Conservation (phyloP, 1,284 basidiomycete genomes). For the Kwoniella shivajii region DNA sequence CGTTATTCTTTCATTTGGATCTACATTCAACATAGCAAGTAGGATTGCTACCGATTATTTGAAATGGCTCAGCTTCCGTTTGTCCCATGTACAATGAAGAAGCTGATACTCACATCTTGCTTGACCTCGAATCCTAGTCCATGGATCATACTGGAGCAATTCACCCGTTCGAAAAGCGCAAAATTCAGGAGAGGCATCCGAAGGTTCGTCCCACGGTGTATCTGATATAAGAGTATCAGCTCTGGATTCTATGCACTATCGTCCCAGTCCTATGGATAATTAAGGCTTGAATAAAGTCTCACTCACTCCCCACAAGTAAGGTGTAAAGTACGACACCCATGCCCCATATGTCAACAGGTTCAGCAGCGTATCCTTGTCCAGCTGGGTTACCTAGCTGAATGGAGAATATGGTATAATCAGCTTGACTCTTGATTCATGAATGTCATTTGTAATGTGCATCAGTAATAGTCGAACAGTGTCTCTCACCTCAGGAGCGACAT, state of each 20-base stretch:
- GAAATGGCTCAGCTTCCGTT: not conserved
- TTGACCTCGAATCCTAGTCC: slow-evolving; percentile 69
- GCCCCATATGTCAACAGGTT: slow-evolving; percentile 95
- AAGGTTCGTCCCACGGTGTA: slow-evolving; percentile 98
- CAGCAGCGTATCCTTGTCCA: slow-evolving; percentile 71
- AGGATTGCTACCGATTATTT: slow-evolving; percentile 63
- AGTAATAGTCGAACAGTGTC: not conserved
- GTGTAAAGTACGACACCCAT: slow-evolving; percentile 96
- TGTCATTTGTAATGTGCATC: not conserved
- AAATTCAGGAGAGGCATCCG: slow-evolving; percentile 75
- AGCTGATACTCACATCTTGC: slow-evolving; percentile 63
- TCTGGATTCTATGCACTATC: not conserved
- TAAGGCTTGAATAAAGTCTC: not conserved
- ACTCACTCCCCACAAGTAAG: slow-evolving; percentile 84
- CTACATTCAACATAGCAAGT: slow-evolving; percentile 70
- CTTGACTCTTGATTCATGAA: not conserved
- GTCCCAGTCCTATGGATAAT: not conserved
- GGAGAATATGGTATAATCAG: slow-evolving; percentile 14
- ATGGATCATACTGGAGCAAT: slow-evolving; percentile 76
- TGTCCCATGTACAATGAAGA: not conserved
- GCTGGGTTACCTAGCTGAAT: slow-evolving; percentile 40
- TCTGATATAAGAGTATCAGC: slow-evolving; percentile 59
- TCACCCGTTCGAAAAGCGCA: slow-evolving; percentile 72
- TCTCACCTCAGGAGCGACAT: slow-evolving; percentile 87
- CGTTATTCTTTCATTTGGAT: slow-evolving; percentile 70